phyloP scores from a whole-genome alignment of 805 yeast genomes.

The Yamadazyma sp. region DNA sequence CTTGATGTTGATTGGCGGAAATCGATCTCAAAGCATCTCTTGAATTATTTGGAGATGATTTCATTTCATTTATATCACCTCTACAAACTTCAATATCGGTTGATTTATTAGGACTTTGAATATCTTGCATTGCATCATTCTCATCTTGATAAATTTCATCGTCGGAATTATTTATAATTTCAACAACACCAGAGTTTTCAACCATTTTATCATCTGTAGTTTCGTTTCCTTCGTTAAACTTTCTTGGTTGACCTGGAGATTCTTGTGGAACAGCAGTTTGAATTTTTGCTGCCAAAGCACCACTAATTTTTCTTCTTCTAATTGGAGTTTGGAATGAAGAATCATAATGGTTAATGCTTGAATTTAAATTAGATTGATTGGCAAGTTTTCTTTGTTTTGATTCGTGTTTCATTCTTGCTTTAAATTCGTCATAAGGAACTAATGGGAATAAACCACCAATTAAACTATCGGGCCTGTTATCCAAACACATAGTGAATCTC shows the following conservation, averaged over 20 bases:
- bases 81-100: conserved; percentile 5
- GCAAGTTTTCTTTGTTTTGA: conserved; percentile 35
- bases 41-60: conserved; percentile 18
- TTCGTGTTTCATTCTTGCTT: conserved; percentile 47
- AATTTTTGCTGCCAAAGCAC: conserved; percentile 64
- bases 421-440: conserved; percentile 59
- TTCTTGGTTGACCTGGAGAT: conserved; percentile 97
- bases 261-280: conserved; percentile 83
- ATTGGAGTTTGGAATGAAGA: conserved; percentile 70
- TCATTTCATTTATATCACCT: conserved; percentile 6
- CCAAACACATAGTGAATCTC: conserved; percentile 86
- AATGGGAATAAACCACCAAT: conserved; percentile 69
- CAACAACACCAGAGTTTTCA: conserved; percentile 23
- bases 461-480: conserved; percentile 59
- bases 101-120: conserved; percentile 10
- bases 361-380: conserved; percentile 30
- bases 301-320: conserved; percentile 61
- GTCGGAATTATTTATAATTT: conserved; percentile 44
- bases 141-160: conserved; percentile 19
- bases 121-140: conserved; percentile 15
- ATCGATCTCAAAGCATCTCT: conserved; percentile 41
- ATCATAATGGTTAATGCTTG: conserved; percentile 30
- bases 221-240: conserved; percentile 38
- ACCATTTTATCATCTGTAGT: conserved; percentile 23
- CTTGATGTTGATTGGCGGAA: conserved; percentile 26